Conservation (phyloP, 2,329 filamentous ascomycete species). For the Phialocephala subalpina region DNA sequence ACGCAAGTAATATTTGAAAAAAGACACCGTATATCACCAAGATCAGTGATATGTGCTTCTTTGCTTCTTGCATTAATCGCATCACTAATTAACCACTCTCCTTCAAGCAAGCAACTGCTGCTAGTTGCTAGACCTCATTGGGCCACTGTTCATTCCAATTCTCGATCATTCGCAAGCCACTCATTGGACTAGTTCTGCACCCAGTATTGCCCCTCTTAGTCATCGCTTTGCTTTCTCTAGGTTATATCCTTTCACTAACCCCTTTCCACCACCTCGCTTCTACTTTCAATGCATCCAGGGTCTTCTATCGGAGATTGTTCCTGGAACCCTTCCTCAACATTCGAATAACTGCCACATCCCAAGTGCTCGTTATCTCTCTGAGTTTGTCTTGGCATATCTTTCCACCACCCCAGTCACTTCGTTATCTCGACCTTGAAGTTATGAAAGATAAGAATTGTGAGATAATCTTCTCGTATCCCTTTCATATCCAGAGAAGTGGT, state of each 20-base stretch:
- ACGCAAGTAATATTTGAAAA: too few species aligned
- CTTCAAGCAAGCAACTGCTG: too few species aligned
- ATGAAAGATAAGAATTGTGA: background rate
- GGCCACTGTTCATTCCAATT: too few species aligned
- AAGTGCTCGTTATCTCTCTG: background rate
- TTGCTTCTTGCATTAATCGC: too few species aligned
- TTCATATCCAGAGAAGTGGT: background rate
- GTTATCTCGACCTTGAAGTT: background rate
- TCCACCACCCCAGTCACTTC: background rate
- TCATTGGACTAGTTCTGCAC: too few species aligned
- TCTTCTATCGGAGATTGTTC: background rate
- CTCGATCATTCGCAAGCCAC: too few species aligned
- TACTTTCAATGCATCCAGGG: background rate
- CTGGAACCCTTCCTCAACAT: background rate
- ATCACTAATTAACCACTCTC: too few species aligned
- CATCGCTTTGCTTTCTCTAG: background rate
- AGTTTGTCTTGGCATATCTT: background rate
- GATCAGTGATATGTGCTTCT: too few species aligned
- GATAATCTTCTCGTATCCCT: background rate
- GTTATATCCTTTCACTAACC: background rate
- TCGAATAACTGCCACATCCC: background rate
- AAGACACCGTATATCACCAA: too few species aligned
- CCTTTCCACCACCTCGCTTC: background rate
- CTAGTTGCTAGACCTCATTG: too few species aligned
- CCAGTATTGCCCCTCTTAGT: too few species aligned